Evolutionary conservation across 176 grass and related monocot genomes (phyloP), one percentile per base, ranked within the genome.

Genomic region (Paspalum notatum): DNA sequence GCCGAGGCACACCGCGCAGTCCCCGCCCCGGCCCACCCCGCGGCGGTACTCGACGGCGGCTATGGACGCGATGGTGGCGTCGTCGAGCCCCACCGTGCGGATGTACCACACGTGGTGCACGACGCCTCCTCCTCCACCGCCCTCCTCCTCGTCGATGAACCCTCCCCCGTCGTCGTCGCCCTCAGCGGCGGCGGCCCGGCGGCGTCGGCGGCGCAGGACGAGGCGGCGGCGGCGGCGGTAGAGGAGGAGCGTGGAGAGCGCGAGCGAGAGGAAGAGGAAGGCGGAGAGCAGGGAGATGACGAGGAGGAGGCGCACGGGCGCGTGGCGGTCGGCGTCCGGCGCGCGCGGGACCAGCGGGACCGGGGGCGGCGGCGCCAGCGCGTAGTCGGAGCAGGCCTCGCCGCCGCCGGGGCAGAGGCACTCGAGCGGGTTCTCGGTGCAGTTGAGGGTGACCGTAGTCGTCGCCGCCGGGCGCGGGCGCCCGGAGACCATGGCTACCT

Each of bases 41-140:
- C 62, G 50, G 47, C 78, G 81, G 78, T 94, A 91, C 81, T 94
- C 92, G 20, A 76, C 82, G 15, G 90, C 68, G 68, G 86, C 44
- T 72, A 94, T 94, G 83, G 89, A 91, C 59, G 73, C 72, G 84
- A 94, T 94, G 65, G 89, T 83, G 68, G 92, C 81, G 73, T 94
- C 89, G 56, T 94, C 92, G 49, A 94, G 92, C 67, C 92, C 92
- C 62, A 85, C 81, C 41, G 92, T 94, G 68, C 84, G 80, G 72
- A 94, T 89, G 87, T 87, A 94, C 89, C 92, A 94, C 63, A 94
- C 81, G 32, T 87, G 92, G 87, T 94, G 92, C 53, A 85, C 66
- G 24, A 63, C 89, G 68, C 69, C 87, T 4, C 83, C 89, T 2
- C 85, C 87, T 0, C 74, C 91, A 1, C 74, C 86, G 1, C 68